Percentiles rank a stretch among this genome's conserved stretches.
Conservation (phyloP, 805 yeast species). For the Gaillardinia entomophila region DNA sequence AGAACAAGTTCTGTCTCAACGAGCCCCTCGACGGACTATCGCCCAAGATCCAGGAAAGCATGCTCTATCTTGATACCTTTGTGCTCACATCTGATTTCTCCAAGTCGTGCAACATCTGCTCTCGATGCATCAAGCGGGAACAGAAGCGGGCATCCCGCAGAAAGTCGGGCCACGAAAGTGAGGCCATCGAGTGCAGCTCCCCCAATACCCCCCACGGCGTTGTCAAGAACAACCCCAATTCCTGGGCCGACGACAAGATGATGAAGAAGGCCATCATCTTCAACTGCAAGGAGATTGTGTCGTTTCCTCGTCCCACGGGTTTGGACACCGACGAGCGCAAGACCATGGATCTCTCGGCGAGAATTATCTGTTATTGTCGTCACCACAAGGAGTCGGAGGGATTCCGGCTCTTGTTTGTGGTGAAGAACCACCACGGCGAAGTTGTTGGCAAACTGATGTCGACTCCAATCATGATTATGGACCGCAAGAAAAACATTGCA, state of each 20-base stretch:
- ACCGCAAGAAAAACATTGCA: conserved; percentile 68
- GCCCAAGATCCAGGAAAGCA: conserved; percentile 39
- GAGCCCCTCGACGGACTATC: conserved; percentile 42
- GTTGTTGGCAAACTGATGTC: conserved; percentile 71
- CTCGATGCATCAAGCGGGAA: conserved; percentile 87
- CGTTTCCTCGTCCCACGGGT: conserved; percentile 60
- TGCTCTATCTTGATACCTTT: conserved; percentile 69
- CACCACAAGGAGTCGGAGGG: conserved; percentile 91
- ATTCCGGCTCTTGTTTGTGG: conserved; percentile 63
- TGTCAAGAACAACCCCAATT: conserved; percentile 50
- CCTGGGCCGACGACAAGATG: conserved; percentile 71
- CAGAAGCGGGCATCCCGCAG: conserved; percentile 91
- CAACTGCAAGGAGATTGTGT: conserved; percentile 83
- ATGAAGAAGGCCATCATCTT: conserved; percentile 82
- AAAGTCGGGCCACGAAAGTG: conserved; percentile 51
- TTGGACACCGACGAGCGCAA: conserved; percentile 25
- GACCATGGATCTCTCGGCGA: conserved; percentile 49
- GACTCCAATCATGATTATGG: conserved; percentile 83
- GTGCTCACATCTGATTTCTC: conserved; percentile 56
- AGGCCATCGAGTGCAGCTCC: conserved; percentile 4
- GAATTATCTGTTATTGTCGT: conserved; percentile 93
- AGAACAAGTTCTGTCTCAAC: conserved; percentile 71
- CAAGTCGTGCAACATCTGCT: conserved; percentile 67
- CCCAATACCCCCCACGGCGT: conserved; percentile 9
- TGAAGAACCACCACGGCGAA: conserved; percentile 55